Conservation (phyloP, 306 rosid genomes). For the Quercus ilex region DNA sequence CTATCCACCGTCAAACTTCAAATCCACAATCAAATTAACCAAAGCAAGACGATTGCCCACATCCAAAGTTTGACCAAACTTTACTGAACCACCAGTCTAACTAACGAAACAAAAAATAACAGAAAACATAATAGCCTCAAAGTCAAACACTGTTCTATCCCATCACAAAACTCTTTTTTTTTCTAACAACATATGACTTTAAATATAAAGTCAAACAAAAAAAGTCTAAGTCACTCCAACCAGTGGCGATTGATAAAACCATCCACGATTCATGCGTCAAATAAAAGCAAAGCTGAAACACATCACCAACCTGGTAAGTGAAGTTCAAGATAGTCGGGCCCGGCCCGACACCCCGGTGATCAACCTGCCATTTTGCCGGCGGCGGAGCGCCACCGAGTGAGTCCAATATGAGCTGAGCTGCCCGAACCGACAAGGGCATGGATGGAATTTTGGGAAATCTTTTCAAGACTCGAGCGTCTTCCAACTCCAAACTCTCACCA, state of each 20-base stretch:
- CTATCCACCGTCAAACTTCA: background rate
- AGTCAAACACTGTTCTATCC: conserved; percentile 13
- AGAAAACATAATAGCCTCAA: background rate
- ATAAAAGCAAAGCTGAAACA: no score
- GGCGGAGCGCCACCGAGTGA: conserved; percentile 43
- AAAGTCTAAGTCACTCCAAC: no score
- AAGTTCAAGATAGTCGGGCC: conserved; percentile 79
- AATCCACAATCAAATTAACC: background rate
- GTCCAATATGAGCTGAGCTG: conserved; percentile 50
- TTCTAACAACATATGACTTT: conserved; percentile 9
- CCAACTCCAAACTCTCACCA: conserved; percentile 58
- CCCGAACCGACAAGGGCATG: conserved; percentile 64
- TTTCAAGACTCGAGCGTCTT: conserved; percentile 58
- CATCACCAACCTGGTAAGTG: conserved; percentile 67
- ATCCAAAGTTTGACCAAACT: conserved; percentile 6
- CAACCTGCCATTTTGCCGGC: conserved; percentile 46
- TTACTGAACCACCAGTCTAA: background rate
- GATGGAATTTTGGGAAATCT: conserved; percentile 93
- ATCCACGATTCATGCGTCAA: no score
- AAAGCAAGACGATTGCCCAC: background rate
- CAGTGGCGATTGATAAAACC: no score
- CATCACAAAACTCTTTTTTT: background rate
- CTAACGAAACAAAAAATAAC: background rate
- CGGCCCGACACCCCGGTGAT: conserved; percentile 57
- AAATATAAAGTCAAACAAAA: no score